Base-by-base conservation (phyloP, 495 filamentous ascomycete species). In the Aspergillus heteromorphus region DNA sequence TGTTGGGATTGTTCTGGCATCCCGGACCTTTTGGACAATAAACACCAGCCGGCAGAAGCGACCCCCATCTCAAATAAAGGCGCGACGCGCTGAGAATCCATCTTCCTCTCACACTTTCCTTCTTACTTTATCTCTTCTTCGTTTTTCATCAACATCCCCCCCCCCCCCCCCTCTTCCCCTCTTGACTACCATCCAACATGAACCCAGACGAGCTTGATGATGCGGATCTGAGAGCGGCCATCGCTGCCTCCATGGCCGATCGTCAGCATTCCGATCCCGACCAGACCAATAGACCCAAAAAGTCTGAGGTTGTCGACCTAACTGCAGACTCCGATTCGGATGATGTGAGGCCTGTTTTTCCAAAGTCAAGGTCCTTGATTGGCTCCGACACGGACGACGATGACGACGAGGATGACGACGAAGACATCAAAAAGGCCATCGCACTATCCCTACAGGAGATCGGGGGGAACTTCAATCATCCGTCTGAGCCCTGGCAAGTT, bases 191-290 rank as follows among this genome's bases (percentile, higher is more conserved):
- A 36, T 9, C 27, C 13, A 59, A 55, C 23, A 69, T 66, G 66
- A 54, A 49, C 34, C 49, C 53, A 17, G 56, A 59, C 0, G 54
- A 60, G 36, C 4, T 42, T 6, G 48, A 63, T 36, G 67, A 72
- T 47, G 45, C 55, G 11, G 60, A 49, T 1, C 42, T 66, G 11
- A 45, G 50, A 56, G 63, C 54, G 20, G 65, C 67, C 87, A 65
- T 95, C 64, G 90, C 88, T 25, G 91, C 89, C 9, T 95, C 90
- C 14, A 67, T 95, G 29, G 78, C 82, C 51, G 90, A 95, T 65
- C 88, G 88, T 82, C 38, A 27, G 6, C 8, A 27, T 36, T 8
- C 45, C 17, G 10, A 16, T 36, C 18, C 8, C 38, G 20, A 47
- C 4, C 29, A 40, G 9, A 14, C 16, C 11, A 34, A 38, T 30